Conservation (phyloP, 2,329 filamentous ascomycete genomes). For the Fusarium sp. region DNA sequence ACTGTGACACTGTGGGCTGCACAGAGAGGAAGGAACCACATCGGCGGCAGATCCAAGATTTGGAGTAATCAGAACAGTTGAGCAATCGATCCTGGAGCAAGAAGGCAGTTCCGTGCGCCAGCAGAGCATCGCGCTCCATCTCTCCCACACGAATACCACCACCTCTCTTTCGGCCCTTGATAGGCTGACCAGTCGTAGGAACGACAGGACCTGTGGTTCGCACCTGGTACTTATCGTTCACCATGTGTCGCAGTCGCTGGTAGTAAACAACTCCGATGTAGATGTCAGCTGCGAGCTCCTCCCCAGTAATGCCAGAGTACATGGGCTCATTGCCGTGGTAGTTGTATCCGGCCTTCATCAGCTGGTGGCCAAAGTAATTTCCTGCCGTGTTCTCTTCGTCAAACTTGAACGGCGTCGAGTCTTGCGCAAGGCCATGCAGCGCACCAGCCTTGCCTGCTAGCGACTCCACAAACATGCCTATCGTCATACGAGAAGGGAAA, state of each 20-base stretch:
- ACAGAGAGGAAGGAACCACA: conserved; percentile 94
- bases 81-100: conserved; percentile 93
- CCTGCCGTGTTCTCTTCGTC: conserved; percentile 91
- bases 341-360: conserved; percentile 95
- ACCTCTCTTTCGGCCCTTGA: conserved; percentile 95
- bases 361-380: conserved; percentile 96
- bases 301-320: conserved; percentile 96
- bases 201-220: conserved; percentile 95
- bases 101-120: conserved; percentile 96
- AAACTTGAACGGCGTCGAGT: conserved; percentile 95
- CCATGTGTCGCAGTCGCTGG: conserved; percentile 98
- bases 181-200: conserved; percentile 90
- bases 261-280: conserved; percentile 98
- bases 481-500: conserved; percentile 99
- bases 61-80: conserved; percentile 95
- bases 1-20: conserved; percentile 80
- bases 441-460: conserved; percentile 95
- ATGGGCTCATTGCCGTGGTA: conserved; percentile 99
- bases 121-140: conserved; percentile 96
- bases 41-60: conserved; percentile 87
- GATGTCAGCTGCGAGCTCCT: conserved; percentile 94
- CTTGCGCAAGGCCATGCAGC: conserved; percentile 94
- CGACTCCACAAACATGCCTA: conserved; percentile 99
- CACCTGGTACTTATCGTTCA: conserved; percentile 99
- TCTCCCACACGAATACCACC: conserved; percentile 99